Conservation (phyloP, 768 basidiomycete genomes). For the Naganishia vaughanmartiniae region DNA sequence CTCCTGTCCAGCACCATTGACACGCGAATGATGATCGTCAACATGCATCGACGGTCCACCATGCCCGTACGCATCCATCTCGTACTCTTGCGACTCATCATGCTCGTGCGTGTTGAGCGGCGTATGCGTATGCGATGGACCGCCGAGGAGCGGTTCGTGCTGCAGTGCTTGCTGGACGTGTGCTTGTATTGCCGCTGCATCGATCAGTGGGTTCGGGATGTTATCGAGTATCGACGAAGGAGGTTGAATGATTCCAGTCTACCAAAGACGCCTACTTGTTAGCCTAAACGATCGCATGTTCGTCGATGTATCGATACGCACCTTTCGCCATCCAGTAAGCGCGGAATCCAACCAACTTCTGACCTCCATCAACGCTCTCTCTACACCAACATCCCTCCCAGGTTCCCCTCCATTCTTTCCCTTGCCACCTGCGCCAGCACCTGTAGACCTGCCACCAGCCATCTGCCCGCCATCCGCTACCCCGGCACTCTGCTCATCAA, state of each 20-base stretch:
- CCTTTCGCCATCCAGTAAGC: slow-evolving; percentile 39
- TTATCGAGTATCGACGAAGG: slow-evolving; percentile 1
- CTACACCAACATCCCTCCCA: slow-evolving; percentile 32
- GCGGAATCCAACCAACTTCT: slow-evolving; percentile 47
- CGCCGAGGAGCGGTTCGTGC: slow-evolving; percentile 2
- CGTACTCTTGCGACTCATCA: slow-evolving; percentile 12
- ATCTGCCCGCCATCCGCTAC: slow-evolving; percentile 10
- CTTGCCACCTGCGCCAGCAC: slow-evolving; percentile 5
- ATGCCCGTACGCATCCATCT: slow-evolving; percentile 12
- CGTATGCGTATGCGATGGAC: not conserved
- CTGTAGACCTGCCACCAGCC: not conserved
- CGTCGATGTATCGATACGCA: slow-evolving; percentile 21
- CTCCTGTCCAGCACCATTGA: not conserved
- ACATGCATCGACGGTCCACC: slow-evolving; percentile 7
- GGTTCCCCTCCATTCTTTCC: slow-evolving; percentile 8
- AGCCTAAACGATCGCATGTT: not conserved
- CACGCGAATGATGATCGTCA: slow-evolving; percentile 7
- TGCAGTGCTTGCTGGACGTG: not conserved
- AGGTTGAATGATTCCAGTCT: slow-evolving; percentile 12
- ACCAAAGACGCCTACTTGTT: too few species aligned
- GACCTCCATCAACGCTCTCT: slow-evolving; percentile 44
- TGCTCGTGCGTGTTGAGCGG: not conserved
- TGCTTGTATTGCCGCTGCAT: not conserved
- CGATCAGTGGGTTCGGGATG: not conserved
- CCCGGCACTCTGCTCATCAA: slow-evolving; percentile 1